A percentile compares a stretch with the other conserved stretches of the same genome.
phyloP scores from a whole-genome alignment of 352 stramenopile genomes.

The Pythium coloratum region DNA sequence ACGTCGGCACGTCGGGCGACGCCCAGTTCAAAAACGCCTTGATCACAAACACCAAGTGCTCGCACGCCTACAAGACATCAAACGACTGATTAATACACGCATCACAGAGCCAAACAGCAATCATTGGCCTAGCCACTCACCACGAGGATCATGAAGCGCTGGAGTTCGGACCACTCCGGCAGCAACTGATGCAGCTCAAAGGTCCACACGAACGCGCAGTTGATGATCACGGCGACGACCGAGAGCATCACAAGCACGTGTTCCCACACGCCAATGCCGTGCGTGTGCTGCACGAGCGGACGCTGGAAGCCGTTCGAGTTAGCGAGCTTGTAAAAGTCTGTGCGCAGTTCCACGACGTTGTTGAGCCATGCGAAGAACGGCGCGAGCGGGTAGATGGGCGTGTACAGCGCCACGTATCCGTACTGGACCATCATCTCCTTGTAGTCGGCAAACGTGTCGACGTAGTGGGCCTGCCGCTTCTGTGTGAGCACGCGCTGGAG shows the following conservation, averaged over 20 bases:
- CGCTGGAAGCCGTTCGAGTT: conserved; percentile 86
- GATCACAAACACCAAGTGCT: conserved; percentile 61
- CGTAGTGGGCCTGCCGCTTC: conserved; percentile 60
- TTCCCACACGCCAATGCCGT: conserved; percentile 92
- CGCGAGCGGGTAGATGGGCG: conserved; percentile 89
- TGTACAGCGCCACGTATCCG: conserved; percentile 92
- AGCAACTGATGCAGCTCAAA: conserved; percentile 59
- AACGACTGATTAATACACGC: background rate
- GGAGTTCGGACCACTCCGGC: conserved; percentile 52
- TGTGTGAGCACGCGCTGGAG: conserved; percentile 60
- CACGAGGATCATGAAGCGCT: conserved; percentile 66
- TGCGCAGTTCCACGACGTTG: conserved; percentile 89
- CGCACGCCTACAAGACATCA: conserved; percentile 32
- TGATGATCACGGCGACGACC: conserved; percentile 91
- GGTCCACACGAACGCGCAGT: conserved; percentile 91
- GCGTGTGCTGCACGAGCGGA: conserved; percentile 86
- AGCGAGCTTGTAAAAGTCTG: conserved; percentile 92
- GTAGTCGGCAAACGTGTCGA: conserved; percentile 69
- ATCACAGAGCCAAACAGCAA: background rate
- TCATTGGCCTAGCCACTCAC: conserved; percentile 25
- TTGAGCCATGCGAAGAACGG: conserved; percentile 90
- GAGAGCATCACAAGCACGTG: conserved; percentile 92
- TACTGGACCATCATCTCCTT: conserved; percentile 91
- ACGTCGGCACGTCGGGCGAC: conserved; percentile 37
- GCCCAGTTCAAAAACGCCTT: conserved; percentile 62